Base-by-base conservation (phyloP, 768 basidiomycete genomes). In the Suillus subluteus region DNA sequence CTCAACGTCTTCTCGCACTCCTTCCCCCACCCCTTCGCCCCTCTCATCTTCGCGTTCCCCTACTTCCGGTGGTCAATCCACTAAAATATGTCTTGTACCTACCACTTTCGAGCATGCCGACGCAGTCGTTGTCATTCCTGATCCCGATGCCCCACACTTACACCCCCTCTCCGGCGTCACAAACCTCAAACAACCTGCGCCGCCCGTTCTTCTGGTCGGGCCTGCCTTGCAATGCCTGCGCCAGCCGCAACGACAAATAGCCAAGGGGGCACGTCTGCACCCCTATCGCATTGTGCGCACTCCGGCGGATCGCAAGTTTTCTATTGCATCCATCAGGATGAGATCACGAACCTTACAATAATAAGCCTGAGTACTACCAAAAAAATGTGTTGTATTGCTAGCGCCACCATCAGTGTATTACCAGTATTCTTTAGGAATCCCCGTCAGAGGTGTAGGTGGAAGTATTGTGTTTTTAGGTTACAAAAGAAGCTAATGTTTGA, bases 81-180 rank as follows among this genome's bases (percentile, higher is more conserved):
- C 73, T 35, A 76, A 79, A 73, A 65, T 83, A 65, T 80, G 80
- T 65, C 81, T 87, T 48, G 77, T 83, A 26, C 84, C 84, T 6
- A 85, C 86, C 67, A 69, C 82, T n/a, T 71, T 87, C 54, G 85
- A 84, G 38, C 75, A 82, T 18, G 88, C 88, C 0, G 80, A 87
- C 23, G 88, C 86, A 1, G 79, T 86, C 65, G 75, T 89, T 37
- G 65, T 86, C 61, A 75, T 86, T 12, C 78, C 79, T 30, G 79
- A 81, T 52, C 75, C 79, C 2, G 21, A 67, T 16, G 61, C 69
- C 13, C 70, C 78, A 0, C 69, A 73, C 38, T 68, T 65, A 23
- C 63, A 74, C 26, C 68, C 72, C 65, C 62, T 67, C 64, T 65
- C 68, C 64, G 35, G 63, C 62, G 0, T 40, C 38, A 67, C 13